Conservation (phyloP, 1,284 basidiomycete genomes). For the Nidula niveotomentosa region DNA sequence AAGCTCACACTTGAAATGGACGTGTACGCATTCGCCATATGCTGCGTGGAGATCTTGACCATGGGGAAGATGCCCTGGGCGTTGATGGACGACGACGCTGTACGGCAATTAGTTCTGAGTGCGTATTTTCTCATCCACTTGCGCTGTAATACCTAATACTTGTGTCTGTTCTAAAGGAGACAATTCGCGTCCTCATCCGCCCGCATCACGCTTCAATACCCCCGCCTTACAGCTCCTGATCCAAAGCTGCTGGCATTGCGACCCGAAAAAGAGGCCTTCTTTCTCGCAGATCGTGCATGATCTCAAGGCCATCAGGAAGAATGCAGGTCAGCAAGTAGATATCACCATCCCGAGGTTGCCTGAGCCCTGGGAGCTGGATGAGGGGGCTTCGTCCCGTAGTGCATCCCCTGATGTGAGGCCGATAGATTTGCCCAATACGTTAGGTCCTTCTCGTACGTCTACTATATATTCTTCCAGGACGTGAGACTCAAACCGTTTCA, state of each 20-base stretch:
- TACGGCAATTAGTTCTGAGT: slow-evolving; percentile 54
- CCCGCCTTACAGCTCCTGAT: slow-evolving; percentile 30
- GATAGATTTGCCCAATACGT: slow-evolving; percentile 16
- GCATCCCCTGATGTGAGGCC: slow-evolving; percentile 33
- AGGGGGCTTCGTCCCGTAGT: slow-evolving; percentile 9
- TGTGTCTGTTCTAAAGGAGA: slow-evolving; percentile 15
- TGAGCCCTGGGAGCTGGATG: slow-evolving; percentile 16
- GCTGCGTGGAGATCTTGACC: slow-evolving; percentile 66
- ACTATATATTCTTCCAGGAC: not conserved
- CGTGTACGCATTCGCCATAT: slow-evolving; percentile 74
- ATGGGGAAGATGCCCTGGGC: slow-evolving; percentile 67
- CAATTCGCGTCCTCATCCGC: slow-evolving; percentile 19
- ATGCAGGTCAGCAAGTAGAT: slow-evolving; percentile 14
- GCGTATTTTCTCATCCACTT: slow-evolving; percentile 39
- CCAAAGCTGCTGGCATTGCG: slow-evolving; percentile 28
- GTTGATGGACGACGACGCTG: slow-evolving; percentile 54
- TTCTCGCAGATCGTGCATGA: slow-evolving; percentile 28
- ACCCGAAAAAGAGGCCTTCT: slow-evolving; percentile 25
- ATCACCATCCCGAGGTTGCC: slow-evolving; percentile 18
- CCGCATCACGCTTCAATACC: slow-evolving; percentile 27
- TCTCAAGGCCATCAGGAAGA: slow-evolving; percentile 25
- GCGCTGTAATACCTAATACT: slow-evolving; percentile 1
- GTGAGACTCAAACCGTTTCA: slow-evolving; percentile 2
- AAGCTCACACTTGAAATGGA: slow-evolving; percentile 60
- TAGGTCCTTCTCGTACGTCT: slow-evolving; percentile 11